phyloP scores from a whole-genome alignment of 805 yeast genomes.

The Metschnikowia bowlesiae region DNA sequence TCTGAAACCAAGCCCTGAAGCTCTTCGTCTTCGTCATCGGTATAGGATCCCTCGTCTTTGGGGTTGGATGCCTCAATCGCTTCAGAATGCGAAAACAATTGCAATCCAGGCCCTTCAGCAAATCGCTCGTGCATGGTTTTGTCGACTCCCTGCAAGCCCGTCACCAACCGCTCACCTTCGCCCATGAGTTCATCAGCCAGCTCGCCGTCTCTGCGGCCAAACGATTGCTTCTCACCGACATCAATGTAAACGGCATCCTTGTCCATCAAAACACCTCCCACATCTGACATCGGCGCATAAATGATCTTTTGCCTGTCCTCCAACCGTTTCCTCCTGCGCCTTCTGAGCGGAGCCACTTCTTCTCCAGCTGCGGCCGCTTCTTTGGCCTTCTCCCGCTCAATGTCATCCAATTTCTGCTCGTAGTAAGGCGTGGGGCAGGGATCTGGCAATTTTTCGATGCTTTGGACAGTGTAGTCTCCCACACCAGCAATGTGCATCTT shows the following conservation, averaged over 20 bases:
- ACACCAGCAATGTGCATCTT: constrained; percentile 92
- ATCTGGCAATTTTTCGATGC: constrained; percentile 88
- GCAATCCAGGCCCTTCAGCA: constrained; percentile 64
- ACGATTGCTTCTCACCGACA: constrained; percentile 54
- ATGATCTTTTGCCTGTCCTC: constrained; percentile 92
- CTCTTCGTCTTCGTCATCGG: constrained; percentile 35
- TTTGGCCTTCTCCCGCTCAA: constrained; percentile 68
- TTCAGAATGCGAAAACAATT: constrained; percentile 63
- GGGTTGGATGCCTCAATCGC: constrained; percentile 33
- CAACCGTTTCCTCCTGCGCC: constrained; percentile 74
- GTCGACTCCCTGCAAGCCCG: constrained; percentile 69
- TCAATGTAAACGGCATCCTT: constrained; percentile 96
- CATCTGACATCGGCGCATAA: constrained; percentile 99
- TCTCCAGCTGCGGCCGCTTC: constrained; percentile 61
- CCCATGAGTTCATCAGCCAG: constrained; percentile 67
- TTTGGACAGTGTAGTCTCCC: constrained; percentile 76
- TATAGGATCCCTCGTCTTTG: constrained; percentile 25
- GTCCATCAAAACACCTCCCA: constrained; percentile 97
- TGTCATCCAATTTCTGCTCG: constrained; percentile 79
- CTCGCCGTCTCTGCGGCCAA: constrained; percentile 19
- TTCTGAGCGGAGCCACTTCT: constrained; percentile 43
- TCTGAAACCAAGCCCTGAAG: constrained; percentile 30
- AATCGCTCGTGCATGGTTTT: constrained; percentile 55
- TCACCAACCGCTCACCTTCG: constrained; percentile 81
- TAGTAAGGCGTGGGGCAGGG: constrained; percentile 98